Evolutionary conservation across 257 asterid genomes (phyloP).

Genomic region (Lycium ferocissimum): DNA sequence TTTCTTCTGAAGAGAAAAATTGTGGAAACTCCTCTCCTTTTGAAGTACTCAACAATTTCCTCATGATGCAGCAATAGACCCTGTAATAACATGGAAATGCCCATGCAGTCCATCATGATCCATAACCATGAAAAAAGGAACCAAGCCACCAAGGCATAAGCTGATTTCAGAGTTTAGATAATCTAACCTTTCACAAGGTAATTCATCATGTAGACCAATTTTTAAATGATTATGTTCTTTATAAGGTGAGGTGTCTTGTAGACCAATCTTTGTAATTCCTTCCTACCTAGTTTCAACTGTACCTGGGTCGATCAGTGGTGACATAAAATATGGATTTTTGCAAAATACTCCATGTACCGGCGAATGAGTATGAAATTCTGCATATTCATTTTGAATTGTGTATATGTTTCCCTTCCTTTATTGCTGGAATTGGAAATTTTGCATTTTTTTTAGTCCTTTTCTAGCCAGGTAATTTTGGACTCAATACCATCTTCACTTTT

Average conservation of each 20-base stretch:
- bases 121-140: not conserved
- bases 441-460: not conserved
- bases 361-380: not conserved
- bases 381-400: not conserved
- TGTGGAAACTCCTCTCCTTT: conserved; percentile 75
- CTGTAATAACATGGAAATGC: conserved; percentile 51
- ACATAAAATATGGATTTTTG: not conserved
- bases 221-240: not conserved
- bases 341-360: not conserved
- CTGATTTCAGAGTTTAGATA: not conserved
- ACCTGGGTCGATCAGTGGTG: conserved; percentile 19
- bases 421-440: not conserved
- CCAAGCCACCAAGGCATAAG: not conserved
- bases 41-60: conserved; percentile 80
- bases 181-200: conserved; percentile 9
- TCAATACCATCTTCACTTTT: not conserved
- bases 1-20: conserved; percentile 91
- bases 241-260: not conserved
- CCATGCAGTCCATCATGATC: conserved; percentile 16
- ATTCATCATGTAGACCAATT: not conserved
- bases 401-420: not conserved
- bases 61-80: conserved; percentile 83
- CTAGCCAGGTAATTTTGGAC: not conserved
- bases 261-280: not conserved
- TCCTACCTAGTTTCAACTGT: conserved; percentile 23